Conservation (phyloP, 2,329 filamentous ascomycete species). For the Neonectria hederae region DNA sequence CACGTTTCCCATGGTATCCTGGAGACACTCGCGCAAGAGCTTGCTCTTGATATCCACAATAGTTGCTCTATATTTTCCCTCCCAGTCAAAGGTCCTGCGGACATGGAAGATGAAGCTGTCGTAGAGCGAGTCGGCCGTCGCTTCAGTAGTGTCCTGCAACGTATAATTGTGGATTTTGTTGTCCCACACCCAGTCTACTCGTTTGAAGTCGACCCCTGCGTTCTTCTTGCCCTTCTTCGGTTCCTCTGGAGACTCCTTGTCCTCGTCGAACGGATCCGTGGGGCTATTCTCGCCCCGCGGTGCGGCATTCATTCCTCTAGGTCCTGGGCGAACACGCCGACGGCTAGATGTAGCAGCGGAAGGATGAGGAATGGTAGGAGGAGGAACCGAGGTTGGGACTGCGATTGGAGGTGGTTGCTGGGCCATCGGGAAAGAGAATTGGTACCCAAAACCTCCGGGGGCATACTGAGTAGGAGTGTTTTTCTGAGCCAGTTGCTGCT, state of each 20-base stretch:
- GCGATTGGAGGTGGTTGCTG: background rate
- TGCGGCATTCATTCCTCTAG: background rate
- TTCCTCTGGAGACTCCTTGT: constrained; percentile 1
- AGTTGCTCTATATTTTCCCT: constrained; percentile 79
- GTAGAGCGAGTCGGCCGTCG: constrained; percentile 64
- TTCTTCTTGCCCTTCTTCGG: constrained; percentile 26
- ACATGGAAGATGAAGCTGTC: constrained; percentile 87
- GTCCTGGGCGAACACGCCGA: constrained; percentile 1
- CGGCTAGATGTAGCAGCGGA: background rate
- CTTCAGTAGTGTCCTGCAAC: constrained; percentile 63
- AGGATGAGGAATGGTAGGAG: background rate
- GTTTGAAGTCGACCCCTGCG: constrained; percentile 54
- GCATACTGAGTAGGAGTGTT: constrained; percentile 5
- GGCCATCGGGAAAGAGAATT: background rate
- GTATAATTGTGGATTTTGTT: constrained; percentile 60
- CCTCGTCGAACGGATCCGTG: constrained; percentile 13
- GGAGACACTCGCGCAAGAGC: constrained; percentile 71
- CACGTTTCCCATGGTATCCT: constrained; percentile 50
- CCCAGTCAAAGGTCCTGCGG: constrained; percentile 82
- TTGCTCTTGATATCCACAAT: constrained; percentile 89
- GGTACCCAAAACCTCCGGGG: constrained; percentile 5
- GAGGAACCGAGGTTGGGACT: background rate
- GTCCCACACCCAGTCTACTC: constrained; percentile 66
- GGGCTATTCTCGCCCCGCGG: background rate
- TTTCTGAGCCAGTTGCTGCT: constrained; percentile 31